Evolutionary conservation across 2,329 filamentous ascomycete genomes (phyloP), one percentile per base, ranked within the genome.

Genomic region (Cercospora sp.): DNA sequence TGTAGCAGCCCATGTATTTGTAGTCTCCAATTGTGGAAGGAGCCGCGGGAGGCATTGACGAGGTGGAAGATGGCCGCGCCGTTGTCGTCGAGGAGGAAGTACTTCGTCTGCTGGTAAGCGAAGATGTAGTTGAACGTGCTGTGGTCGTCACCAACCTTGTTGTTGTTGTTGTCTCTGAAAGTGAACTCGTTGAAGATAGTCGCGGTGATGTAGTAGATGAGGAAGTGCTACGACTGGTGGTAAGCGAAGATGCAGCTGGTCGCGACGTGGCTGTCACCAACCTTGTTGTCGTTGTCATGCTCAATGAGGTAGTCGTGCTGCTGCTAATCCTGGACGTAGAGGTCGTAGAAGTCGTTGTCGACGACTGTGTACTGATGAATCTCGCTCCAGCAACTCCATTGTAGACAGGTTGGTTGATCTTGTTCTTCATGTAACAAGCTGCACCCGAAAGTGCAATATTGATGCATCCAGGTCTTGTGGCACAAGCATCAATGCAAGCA

Each of bases 381-480:
- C 71, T 76, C 4, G 77, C 76, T 48, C 76, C 77, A 65, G 65
- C 69, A 55, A 78, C 69, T 9, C 58, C 65, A 45, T 72, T 71
- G 33, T 69, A 69, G 16, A 74, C 42, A 5, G 69, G 58, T 18
- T 63, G 48, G 7, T 74, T 75, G 13, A 78, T 53, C 6, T 60
- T 68, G n/a, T 65, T 73, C 75, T 78, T 78, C 66, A 78, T 64
- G 64, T 78, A 77, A 66, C 75, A 77, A n/a, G 75, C 75, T 18
- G 68, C 58, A 1, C 76, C 77, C 6, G 73, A 74, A 7, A 77
- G 68, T 9, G 73, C 73, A 28, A 79, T 74, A 42, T 79, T 75
- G 12, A 79, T 73, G 68, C 78, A 79, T 20, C 74, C 74, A 5
- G 70, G 23, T 0, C 69, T 76, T 23, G 65, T 69, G 18, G 74